A percentile compares a stretch with the other conserved stretches of the same genome.
Conservation (phyloP, 805 yeast species). For the Candida khao-thaluensis region DNA sequence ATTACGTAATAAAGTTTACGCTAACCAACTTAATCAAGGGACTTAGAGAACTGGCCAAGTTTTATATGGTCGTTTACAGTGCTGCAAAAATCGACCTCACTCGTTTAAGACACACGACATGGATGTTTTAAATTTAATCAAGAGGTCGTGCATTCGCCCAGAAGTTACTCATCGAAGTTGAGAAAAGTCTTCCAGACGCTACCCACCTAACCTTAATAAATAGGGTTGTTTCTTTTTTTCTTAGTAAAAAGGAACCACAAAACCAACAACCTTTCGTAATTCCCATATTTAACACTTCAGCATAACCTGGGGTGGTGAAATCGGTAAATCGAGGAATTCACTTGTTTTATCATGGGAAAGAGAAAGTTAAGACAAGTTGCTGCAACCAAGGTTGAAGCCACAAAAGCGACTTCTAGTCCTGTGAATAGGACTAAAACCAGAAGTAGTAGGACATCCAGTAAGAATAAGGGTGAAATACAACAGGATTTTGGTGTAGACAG, state of each 20-base stretch:
- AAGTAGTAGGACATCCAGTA: too few species aligned
- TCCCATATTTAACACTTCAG: neutral
- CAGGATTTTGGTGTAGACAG: neutral
- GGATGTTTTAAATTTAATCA: too few species aligned
- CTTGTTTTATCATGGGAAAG: slow-evolving; percentile 12
- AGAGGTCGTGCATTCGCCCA: slow-evolving; percentile 1
- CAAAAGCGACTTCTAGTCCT: too few species aligned
- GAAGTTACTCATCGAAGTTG: slow-evolving; percentile 7
- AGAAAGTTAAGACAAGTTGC: slow-evolving; percentile 8
- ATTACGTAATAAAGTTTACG: too few species aligned
- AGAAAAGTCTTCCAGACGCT: slow-evolving; percentile 5
- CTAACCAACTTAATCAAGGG: too few species aligned
- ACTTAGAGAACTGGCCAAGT: too few species aligned
- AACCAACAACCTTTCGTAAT: neutral
- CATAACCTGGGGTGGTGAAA: neutral
- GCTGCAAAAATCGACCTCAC: slow-evolving; percentile 2
- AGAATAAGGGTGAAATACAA: neutral
- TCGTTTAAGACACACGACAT: neutral
- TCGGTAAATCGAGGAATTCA: neutral
- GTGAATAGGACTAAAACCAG: neutral
- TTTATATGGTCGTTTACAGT: slow-evolving; percentile 1
- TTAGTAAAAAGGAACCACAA: slow-evolving; percentile 4
- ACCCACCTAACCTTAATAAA: neutral
- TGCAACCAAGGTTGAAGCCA: neutral
- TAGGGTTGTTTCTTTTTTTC: slow-evolving; percentile 4